phyloP scores from a whole-genome alignment of 202 grass and related monocot species.

The Hordeum pubiflorum region DNA sequence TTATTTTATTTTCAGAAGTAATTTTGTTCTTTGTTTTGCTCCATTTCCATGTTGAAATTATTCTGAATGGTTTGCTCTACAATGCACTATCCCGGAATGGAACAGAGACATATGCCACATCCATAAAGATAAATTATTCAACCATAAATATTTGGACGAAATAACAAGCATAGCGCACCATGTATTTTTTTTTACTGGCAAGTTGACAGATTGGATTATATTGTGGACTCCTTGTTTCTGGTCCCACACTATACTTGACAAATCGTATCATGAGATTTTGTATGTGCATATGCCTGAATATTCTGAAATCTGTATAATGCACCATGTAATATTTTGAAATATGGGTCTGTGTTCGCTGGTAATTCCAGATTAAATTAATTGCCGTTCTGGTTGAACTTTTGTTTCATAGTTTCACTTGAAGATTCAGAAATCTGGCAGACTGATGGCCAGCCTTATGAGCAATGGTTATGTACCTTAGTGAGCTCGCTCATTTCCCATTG shows the following conservation, averaged over 20 bases:
- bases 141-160: not conserved
- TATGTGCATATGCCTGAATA: not conserved
- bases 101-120: not conserved
- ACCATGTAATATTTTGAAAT: not conserved
- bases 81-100: not conserved
- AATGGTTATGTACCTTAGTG: slow-evolving; percentile 82
- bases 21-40: not conserved
- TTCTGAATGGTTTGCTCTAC: not conserved
- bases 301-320: not conserved
- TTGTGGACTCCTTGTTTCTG: not conserved
- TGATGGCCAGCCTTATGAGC: slow-evolving; percentile 52
- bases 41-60: not conserved
- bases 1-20: not conserved
- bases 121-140: not conserved
- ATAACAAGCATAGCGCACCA: not conserved
- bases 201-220: not conserved
- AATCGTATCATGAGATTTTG: slow-evolving; percentile 11
- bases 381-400: slow-evolving; percentile 9
- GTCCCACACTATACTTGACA: not conserved
- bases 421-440: slow-evolving; percentile 68
- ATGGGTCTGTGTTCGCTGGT: not conserved
- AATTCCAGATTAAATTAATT: slow-evolving; percentile 4
- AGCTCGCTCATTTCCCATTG: slow-evolving; percentile 77
- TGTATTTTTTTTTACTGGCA: not conserved
- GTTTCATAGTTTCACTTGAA: slow-evolving; percentile 50